These are phyloP conservation scores for Fomitopsis schrenkii DNA, from an alignment of 1,284 basidiomycete species.

Conservation along the genomic window DNA sequence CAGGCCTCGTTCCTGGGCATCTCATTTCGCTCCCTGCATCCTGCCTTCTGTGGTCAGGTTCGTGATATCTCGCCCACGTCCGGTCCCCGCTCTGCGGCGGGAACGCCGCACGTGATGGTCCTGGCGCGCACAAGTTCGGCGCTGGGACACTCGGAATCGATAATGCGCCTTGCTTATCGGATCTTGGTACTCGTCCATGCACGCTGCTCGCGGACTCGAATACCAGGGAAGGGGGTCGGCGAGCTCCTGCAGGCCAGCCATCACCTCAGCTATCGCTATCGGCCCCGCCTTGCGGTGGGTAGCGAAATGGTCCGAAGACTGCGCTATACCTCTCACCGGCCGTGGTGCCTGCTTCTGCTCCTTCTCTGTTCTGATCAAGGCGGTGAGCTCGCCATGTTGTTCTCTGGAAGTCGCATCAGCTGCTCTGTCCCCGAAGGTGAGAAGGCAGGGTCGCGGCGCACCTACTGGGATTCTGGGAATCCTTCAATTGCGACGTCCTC, in stretches of 20 bases:
- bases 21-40: constrained; percentile 1
- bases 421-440: neutral
- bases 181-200: constrained; percentile 17
- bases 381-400: constrained; percentile 3
- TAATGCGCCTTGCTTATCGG: constrained; percentile 22
- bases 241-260: constrained; percentile 3
- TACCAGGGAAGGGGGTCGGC: neutral
- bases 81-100: neutral
- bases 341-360: constrained; percentile 7
- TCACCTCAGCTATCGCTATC: constrained; percentile 2
- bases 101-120: constrained; percentile 5
- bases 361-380: constrained; percentile 5
- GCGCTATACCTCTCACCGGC: neutral
- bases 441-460: neutral
- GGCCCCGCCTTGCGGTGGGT: constrained; percentile 16
- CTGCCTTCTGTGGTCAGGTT: constrained; percentile 1
- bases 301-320: constrained; percentile 7
- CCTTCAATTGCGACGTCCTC: neutral
- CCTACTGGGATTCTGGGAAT: neutral
- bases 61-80: neutral
- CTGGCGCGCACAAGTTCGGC: neutral
- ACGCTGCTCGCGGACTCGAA: neutral
- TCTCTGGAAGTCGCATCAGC: constrained; percentile 3
- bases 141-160: constrained; percentile 13
- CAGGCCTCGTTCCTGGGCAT: constrained; percentile 4